Percentiles rank a stretch among this genome's conserved stretches.
Conservation (phyloP, 345 rosid genomes). For the Brassica juncea region DNA sequence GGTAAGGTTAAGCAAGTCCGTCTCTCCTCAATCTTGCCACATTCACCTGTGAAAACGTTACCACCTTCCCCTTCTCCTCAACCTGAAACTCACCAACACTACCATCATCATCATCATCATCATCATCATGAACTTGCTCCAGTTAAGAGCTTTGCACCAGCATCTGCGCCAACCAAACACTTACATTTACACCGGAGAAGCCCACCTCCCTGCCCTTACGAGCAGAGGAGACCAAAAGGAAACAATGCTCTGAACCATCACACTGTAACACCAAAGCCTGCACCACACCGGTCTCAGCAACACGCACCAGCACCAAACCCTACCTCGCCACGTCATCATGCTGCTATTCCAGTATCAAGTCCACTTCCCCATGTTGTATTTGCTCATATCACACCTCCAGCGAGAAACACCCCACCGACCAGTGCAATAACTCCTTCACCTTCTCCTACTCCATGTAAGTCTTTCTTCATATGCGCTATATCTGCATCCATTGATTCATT, state of each 20-base stretch:
- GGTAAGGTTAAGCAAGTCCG: slow-evolving; percentile 90
- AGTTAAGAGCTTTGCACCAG: slow-evolving; percentile 42
- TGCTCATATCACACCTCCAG: slow-evolving; percentile 61
- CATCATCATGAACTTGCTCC: slow-evolving; percentile 53
- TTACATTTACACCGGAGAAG: slow-evolving; percentile 49
- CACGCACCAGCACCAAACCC: slow-evolving; percentile 42
- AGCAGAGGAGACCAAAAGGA: slow-evolving; percentile 45
- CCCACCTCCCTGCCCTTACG: slow-evolving; percentile 48
- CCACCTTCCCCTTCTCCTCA: slow-evolving; percentile 50
- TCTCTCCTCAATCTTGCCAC: slow-evolving; percentile 73
- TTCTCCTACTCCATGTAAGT: slow-evolving; percentile 63
- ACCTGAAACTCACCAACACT: slow-evolving; percentile 40
- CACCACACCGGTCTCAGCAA: slow-evolving; percentile 34
- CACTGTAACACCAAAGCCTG: slow-evolving; percentile 44
- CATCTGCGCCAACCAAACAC: slow-evolving; percentile 46
- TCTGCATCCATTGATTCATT: background rate
- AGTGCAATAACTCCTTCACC: slow-evolving; percentile 43
- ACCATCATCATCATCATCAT: slow-evolving; percentile 43
- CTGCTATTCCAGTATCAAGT: slow-evolving; percentile 51
- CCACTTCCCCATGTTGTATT: slow-evolving; percentile 65
- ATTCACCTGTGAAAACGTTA: slow-evolving; percentile 53
- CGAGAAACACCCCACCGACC: slow-evolving; percentile 43
- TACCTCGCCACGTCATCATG: slow-evolving; percentile 36
- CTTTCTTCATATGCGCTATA: slow-evolving; percentile 1
- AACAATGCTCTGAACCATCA: slow-evolving; percentile 39